Evolutionary conservation across 371 early-diverging fungal species (phyloP), one percentile per base, ranked within the genome.

Genomic region (Gilbertella persicaria): DNA sequence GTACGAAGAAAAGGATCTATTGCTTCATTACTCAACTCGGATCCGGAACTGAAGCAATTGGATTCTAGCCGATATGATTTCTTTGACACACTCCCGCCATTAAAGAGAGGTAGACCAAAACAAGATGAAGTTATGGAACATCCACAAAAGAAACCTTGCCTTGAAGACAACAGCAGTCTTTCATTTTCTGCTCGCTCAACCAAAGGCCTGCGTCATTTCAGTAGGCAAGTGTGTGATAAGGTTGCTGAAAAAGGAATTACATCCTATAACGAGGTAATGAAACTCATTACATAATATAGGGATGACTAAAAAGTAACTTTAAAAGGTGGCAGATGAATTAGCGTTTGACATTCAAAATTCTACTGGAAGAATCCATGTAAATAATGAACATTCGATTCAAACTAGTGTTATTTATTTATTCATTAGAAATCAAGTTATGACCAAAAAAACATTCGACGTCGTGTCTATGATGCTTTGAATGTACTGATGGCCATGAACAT

Each of bases 391-490:
- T 45, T n/a, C n/a, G 24, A n/a, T n/a, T n/a, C n/a, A 56, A 36
- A 43, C 39, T 53, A 38, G n/a, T 29, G 36, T 26, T 38, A 44
- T 37, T 44, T 16, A 45, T 20, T 40, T 8, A 21, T 13, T 52
- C 6, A 50, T 20, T 43, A 67, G 64, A 46, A 60, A 62, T 56
- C 55, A 10, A 49, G 50, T 24, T 77, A 63, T 53, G 86, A 87
- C 53, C 85, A 87, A 62, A 88, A 90, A 69, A 91, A 91, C 52
- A 86, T 91, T 51, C 81, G 89, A 25, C 79, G 91, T 30, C 80
- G 91, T 25, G 89, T 90, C 1, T 91, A 91, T 56, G 91, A 91
- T 66, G 91, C 90, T 5, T 71, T 91, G 19, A 91, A 91, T 56
- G 91, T 91, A 10, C 62, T 90, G 41, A 85, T 85, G 76, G 89